These are phyloP conservation scores for Pestalotiopsis sp. DNA, from an alignment of 2,329 filamentous ascomycete species.

Conservation along the genomic window DNA sequence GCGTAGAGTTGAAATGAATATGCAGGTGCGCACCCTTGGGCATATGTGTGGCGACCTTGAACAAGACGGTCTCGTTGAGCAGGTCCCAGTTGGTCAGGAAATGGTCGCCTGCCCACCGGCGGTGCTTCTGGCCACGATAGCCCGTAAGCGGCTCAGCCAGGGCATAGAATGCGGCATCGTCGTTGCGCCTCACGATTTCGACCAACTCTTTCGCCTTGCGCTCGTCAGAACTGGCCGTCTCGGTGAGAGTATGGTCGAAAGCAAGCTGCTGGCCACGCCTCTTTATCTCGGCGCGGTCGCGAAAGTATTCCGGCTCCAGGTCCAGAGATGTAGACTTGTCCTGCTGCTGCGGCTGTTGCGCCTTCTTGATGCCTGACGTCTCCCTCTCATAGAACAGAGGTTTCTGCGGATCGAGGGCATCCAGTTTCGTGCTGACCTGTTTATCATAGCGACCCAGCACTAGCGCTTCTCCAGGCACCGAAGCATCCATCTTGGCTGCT, in stretches of 20 bases:
- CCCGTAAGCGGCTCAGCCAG: constrained; percentile 9
- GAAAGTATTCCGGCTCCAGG: constrained; percentile 4
- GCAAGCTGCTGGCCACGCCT: constrained; percentile 4
- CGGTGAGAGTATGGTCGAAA: constrained; percentile 12
- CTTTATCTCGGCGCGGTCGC: constrained; percentile 11
- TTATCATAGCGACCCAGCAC: constrained; percentile 1
- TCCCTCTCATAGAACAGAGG: not conserved
- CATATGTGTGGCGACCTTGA: constrained; percentile 57
- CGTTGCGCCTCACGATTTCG: constrained; percentile 15
- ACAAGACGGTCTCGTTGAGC: constrained; percentile 59
- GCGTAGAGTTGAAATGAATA: constrained; percentile 78
- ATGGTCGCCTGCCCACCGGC: constrained; percentile 54
- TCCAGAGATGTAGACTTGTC: not conserved
- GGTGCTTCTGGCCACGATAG: constrained; percentile 42
- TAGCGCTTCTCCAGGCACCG: not conserved
- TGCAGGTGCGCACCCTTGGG: constrained; percentile 77
- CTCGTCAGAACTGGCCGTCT: constrained; percentile 13
- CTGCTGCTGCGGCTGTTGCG: not conserved
- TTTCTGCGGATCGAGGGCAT: constrained; percentile 19
- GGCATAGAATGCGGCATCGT: constrained; percentile 20
- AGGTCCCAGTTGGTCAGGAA: constrained; percentile 58
- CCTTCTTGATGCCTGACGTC: not conserved
- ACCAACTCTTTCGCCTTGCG: constrained; percentile 16
- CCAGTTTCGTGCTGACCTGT: constrained; percentile 9
- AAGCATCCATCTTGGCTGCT: constrained; percentile 17